Evolutionary conservation across 2,329 filamentous ascomycete genomes (phyloP), one percentile per base, ranked within the genome.

Genomic region (Stagonosporopsis vannaccii): DNA sequence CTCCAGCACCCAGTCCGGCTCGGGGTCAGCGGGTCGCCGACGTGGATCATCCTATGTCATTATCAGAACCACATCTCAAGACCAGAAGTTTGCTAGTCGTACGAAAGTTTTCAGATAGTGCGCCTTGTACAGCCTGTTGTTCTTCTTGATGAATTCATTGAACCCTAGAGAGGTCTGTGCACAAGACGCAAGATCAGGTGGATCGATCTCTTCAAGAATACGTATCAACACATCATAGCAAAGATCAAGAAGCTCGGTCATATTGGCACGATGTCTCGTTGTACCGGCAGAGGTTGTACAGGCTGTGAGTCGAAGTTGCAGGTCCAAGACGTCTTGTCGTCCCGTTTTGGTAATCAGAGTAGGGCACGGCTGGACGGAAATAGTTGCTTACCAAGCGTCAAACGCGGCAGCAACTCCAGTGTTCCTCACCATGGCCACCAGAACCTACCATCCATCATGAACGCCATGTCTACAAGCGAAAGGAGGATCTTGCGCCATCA

Each of bases 61-160:
- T n/a, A 37, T 67, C 36, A 70, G 56, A 44, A 15, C 19, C 17
- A 30, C 3, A 8, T 12, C 19, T 26, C 19, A 25, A 23, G 12
- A 32, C 6, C 3, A 15, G 11, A 8, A 51, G 22, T 40, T 40
- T 8, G 23, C 44, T 20, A 4, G n/a, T 12, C 78, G 65, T 72
- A 89, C 87, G 51, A 87, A 80, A 39, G 75, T 72, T 15, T 78
- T 77, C 4, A 87, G 73, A 70, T 90, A 92, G 6, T 90, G 76
- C 20, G 83, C 81, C 56, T 84, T 87, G 72, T 82, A 88, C 12
- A 92, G 76, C 8, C 84, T 76, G 15, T 74, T 71, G 69, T 92
- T 90, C 39, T 78, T 80, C 44, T 76, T 79, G 48, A 90, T 79
- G 59, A 85, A 84, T 30, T 77, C 72, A 56, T 84, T 75, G 42